Percentiles rank a stretch among this genome's conserved stretches.
These are phyloP conservation scores for Oryza rufipogon DNA, from an alignment of 176 grass and related monocot genomes.

Conservation along the genomic window DNA sequence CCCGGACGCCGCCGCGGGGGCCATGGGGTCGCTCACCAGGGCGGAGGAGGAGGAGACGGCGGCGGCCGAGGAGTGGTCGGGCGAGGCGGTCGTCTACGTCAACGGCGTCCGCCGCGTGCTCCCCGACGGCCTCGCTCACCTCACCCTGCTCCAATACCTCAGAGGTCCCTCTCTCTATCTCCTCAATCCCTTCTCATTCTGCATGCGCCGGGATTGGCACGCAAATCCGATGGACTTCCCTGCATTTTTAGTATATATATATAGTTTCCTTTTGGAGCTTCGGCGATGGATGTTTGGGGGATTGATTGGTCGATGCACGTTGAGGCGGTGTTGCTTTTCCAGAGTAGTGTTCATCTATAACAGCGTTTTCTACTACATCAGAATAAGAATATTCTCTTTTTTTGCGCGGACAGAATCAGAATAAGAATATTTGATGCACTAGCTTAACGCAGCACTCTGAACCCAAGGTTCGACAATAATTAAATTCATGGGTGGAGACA, in stretches of 20 bases:
- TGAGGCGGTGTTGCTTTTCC: too few species aligned
- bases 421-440: background rate
- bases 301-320: background rate
- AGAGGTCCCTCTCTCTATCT: constrained; percentile 39
- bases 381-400: background rate
- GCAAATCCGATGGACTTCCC: background rate
- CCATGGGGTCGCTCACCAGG: constrained; percentile 78
- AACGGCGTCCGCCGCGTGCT: constrained; percentile 88
- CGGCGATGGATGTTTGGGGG: background rate
- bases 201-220: background rate
- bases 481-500: background rate
- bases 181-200: background rate
- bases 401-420: too few species aligned
- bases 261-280: background rate
- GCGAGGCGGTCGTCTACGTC: constrained; percentile 79
- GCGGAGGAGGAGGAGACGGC: constrained; percentile 43
- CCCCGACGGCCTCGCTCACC: constrained; percentile 84
- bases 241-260: too few species aligned
- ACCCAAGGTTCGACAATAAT: background rate
- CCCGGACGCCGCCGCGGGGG: background rate
- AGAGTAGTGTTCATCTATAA: background rate
- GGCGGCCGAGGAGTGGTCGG: constrained; percentile 66
- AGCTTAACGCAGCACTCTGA: background rate
- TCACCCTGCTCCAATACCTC: constrained; percentile 95
- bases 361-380: background rate